Percentiles rank a stretch among this genome's conserved stretches.
phyloP scores from a whole-genome alignment of 495 filamentous ascomycete genomes.

The Aspergillus wentii region DNA sequence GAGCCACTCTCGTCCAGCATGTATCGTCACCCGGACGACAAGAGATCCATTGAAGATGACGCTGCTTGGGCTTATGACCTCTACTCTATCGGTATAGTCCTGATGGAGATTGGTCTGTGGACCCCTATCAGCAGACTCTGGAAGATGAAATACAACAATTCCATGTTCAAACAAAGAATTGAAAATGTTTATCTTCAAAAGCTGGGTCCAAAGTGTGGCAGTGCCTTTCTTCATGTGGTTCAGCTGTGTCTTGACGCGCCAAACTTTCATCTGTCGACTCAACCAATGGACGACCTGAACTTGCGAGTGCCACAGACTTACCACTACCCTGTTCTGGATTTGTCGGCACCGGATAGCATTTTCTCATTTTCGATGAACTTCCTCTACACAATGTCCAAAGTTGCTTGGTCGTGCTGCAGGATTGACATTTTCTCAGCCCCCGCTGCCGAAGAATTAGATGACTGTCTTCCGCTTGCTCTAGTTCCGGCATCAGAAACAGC shows the following conservation, averaged over 20 bases:
- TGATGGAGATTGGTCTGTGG: constrained; percentile 88
- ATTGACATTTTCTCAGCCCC: constrained; percentile 45
- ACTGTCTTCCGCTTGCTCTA: constrained; percentile 41
- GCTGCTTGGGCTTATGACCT: constrained; percentile 65
- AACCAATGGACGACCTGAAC: constrained; percentile 45
- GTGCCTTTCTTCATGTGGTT: constrained; percentile 73
- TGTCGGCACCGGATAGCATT: constrained; percentile 41
- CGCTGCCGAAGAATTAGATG: constrained; percentile 38
- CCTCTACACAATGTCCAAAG: constrained; percentile 42
- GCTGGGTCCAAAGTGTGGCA: constrained; percentile 67
- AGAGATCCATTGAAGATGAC: constrained; percentile 50
- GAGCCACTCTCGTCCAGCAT: constrained; percentile 53
- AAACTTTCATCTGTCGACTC: constrained; percentile 55
- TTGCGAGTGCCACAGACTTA: constrained; percentile 42
- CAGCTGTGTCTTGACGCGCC: constrained; percentile 74
- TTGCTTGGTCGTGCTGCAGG: constrained; percentile 37
- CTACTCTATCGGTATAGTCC: constrained; percentile 76
- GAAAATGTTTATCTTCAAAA: constrained; percentile 60
- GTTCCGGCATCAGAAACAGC: constrained; percentile 32
- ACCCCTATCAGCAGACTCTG: constrained; percentile 64
- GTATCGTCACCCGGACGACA: constrained; percentile 76
- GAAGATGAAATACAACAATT: constrained; percentile 61
- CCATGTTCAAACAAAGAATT: constrained; percentile 59
- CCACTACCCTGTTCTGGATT: constrained; percentile 43
- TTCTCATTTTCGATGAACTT: constrained; percentile 48